Base-by-base conservation (phyloP, 2,329 filamentous ascomycete species). In the Cladophialophora carrionii region DNA sequence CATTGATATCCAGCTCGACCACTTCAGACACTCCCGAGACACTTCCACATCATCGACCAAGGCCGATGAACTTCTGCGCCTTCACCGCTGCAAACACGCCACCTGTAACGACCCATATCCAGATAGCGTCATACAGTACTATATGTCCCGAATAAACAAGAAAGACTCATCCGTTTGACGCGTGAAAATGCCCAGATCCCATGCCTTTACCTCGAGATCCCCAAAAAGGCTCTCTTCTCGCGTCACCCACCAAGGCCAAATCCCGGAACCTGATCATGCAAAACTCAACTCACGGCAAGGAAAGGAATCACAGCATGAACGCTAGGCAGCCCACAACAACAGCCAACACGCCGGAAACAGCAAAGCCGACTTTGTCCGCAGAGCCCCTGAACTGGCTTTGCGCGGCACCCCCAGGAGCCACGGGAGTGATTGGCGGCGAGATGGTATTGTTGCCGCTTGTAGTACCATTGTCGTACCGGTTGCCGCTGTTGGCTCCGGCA, bases 351-450 rank as follows among this genome's bases (percentile, higher is more conserved):
- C 37, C 26, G 14, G 62, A 68, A 14, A 70, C 41, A 14, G 65
- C 65, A 46, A 66, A 55, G 26, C 65, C 61, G 5, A 52, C 7
- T 60, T 20, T 52, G 48, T 60, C 57, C 7, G 57, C 57, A 41
- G 46, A 52, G 24, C 57, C 57, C 14, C 24, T 60, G 29, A 34
- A 60, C 20, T 60, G 46, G 26, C 32, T 34, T n/a, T 57, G 52
- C 14, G 52, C 20, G 17, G 14, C 26, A 20, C 51, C 29, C 26
- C 37, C 37, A n/a, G 55, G 48, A 20, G 26, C 49, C 8, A 62
- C 64, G 52, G 67, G 64, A 9, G 62, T 65, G 32, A 61, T 61
- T n/a, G 61, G 58, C 20, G 67, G 67, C 26, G 62, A 63, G 49
- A 64, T 53, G 26, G 61, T 60, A 46, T 26, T 58, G 57, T 65